A percentile compares a stretch with the other conserved stretches of the same genome.
These are phyloP conservation scores for Prunus davidiana DNA, from an alignment of 306 rosid species.

Conservation along the genomic window DNA sequence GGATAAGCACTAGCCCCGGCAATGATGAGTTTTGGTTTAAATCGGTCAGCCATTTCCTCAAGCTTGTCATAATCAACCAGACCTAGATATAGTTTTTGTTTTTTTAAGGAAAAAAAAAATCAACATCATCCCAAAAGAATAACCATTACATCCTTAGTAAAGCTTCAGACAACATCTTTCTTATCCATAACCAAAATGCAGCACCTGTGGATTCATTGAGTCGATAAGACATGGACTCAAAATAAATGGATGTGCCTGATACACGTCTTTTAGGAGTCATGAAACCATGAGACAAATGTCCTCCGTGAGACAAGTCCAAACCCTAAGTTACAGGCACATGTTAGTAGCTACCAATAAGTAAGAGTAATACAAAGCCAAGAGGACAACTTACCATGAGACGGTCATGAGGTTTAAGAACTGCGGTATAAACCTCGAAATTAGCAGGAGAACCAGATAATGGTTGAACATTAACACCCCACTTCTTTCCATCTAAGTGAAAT, in stretches of 20 bases:
- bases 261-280: slow-evolving; percentile 96
- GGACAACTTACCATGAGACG: slow-evolving; percentile 73
- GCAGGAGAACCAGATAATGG: slow-evolving; percentile 97
- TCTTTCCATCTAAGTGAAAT: slow-evolving; percentile 62
- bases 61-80: slow-evolving; percentile 92
- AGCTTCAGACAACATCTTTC: not conserved
- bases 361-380: not conserved
- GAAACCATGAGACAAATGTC: slow-evolving; percentile 96
- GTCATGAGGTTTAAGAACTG: slow-evolving; percentile 88
- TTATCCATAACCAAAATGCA: not conserved
- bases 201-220: slow-evolving; percentile 88
- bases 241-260: slow-evolving; percentile 88
- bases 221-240: slow-evolving; percentile 97
- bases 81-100: slow-evolving; percentile 43
- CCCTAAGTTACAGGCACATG: slow-evolving; percentile 53
- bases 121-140: slow-evolving; percentile 5
- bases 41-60: slow-evolving; percentile 78
- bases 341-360: slow-evolving; percentile 6
- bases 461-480: slow-evolving; percentile 98
- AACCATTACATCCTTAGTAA: slow-evolving; percentile 7
- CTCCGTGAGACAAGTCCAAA: slow-evolving; percentile 96
- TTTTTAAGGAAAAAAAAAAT: not conserved
- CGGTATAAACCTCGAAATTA: slow-evolving; percentile 92
- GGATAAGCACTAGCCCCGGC: slow-evolving; percentile 99
- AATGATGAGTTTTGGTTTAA: slow-evolving; percentile 88